Base-by-base conservation (phyloP, 73 alveolate species). In the Durusdinium trenchii region DNA sequence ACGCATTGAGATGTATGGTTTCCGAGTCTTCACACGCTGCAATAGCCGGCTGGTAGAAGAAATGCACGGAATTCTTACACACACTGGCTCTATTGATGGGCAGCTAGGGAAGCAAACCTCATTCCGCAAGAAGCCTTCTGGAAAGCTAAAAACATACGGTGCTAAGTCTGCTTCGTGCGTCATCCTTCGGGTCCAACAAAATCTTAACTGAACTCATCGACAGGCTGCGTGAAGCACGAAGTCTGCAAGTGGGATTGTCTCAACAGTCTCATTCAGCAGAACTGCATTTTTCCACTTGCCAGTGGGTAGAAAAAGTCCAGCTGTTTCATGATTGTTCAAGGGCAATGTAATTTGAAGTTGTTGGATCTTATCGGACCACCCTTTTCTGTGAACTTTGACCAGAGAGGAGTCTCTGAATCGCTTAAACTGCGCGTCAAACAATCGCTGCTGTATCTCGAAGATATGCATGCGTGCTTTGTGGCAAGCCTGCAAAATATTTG, bases 391-490 rank as follows among this genome's bases (percentile, higher is more conserved):
- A 42, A 86, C 95, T 1, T 54, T 36, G 45, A 86, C 95, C 46
- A 38, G 30, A 9, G 47, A 32, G 12, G 95, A 86, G 54, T 52
- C 95, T 57, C 60, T 57, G 46, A 86, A 86, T 16, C 95, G 95
- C 51, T 86, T 86, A 14, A 20, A 32, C 42, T 86, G 95, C 20
- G 6, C 30, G 23, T 86, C 83, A 40, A 60, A 86, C 35, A 86
- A 82, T 45, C 36, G 36, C 20, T 40, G 64, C 62, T 54, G 82
- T 38, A 86, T 86, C 82, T 86, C 95, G 20, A 86, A 86, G 60
- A 86, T 86, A 46, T 86, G 95, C 95, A 86, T 86, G 23, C 62
- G 64, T 23, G 95, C 95, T 52, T 60, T 61, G 75, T 40, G 94
- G 46, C 95, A 86, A 1, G 81, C 95, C 4, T 43, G 45, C 3